Base-by-base conservation (phyloP, 371 early-diverging fungal species). In the Lichtheimia hyalospora region DNA sequence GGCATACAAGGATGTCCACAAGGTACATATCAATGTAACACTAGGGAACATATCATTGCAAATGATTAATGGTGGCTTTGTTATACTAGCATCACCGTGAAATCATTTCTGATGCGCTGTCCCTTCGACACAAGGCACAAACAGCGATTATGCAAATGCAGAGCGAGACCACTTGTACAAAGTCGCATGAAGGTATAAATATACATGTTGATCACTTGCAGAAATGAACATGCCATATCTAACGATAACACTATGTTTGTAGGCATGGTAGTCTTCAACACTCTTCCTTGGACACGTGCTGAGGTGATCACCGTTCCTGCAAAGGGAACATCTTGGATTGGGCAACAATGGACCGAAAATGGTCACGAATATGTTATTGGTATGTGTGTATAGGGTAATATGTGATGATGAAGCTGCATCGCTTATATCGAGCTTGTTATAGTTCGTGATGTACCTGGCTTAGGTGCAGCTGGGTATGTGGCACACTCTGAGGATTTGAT, bases 1-100 rank as follows among this genome's bases (percentile, higher is more conserved):
- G 58, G 98, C 94, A 16, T 96, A 92, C 69, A 75, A 84, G 10
- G 97, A 98, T 73, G 92, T 92, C 1, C 79, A 82, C 56, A 75
- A 74, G 69, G 87, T 89, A 65, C 75, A 74, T 28, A 39, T 57
- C 44, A 61, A 5, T 1, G 10, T 8, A 1, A 34, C 2, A 0
- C 34, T 1, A n/a, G n/a, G n/a, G n/a, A n/a, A 8, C 34, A 8
- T 34, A 8, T 10, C 2, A 1, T 34, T 8, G 34, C 34, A 6
- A 34, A 34, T 34, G 34, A 34, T 8, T 34, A 34, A 34, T n/a
- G 46, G 3, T 42, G 23, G 24, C 51, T 49, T 54, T 39, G 10
- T 46, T 15, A 4, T 28, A 23, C 6, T 52, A 79, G 74, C 72
- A 70, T 20, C 79, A 80, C 57, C 71, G 77, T 18, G 67, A 76